These are phyloP conservation scores for Triangularia verruculosa DNA, from an alignment of 2,329 filamentous ascomycete species.

Conservation along the genomic window DNA sequence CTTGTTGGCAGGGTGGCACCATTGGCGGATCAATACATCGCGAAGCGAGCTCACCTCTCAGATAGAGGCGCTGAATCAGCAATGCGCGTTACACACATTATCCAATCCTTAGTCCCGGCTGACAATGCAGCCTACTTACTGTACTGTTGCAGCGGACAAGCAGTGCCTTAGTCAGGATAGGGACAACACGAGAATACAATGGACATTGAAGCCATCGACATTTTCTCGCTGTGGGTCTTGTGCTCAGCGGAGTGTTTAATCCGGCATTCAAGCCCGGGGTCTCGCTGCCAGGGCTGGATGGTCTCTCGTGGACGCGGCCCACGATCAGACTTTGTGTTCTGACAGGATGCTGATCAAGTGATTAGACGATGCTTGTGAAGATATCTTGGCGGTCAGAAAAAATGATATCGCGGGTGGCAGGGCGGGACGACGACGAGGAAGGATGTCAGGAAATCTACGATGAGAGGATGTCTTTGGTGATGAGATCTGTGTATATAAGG, in stretches of 20 bases:
- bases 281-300: background rate
- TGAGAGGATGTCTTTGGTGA: background rate
- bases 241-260: background rate
- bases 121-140: background rate
- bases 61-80: background rate
- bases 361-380: conserved; percentile 4
- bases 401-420: background rate
- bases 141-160: background rate
- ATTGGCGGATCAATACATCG: too few relatives aligned
- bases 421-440: background rate
- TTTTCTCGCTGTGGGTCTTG: background rate
- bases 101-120: background rate
- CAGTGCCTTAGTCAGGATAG: background rate
- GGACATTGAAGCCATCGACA: background rate
- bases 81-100: background rate
- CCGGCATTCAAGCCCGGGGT: background rate
- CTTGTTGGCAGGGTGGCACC: too few relatives aligned
- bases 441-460: background rate
- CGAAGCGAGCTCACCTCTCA: background rate
- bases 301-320: background rate
- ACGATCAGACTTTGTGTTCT: background rate
- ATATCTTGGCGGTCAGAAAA: background rate
- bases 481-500: conserved; percentile 2
- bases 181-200: background rate
- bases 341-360: conserved; percentile 2